phyloP scores from a whole-genome alignment of 148 eudicot genomes.

The Fagopyrum homotropicum region DNA sequence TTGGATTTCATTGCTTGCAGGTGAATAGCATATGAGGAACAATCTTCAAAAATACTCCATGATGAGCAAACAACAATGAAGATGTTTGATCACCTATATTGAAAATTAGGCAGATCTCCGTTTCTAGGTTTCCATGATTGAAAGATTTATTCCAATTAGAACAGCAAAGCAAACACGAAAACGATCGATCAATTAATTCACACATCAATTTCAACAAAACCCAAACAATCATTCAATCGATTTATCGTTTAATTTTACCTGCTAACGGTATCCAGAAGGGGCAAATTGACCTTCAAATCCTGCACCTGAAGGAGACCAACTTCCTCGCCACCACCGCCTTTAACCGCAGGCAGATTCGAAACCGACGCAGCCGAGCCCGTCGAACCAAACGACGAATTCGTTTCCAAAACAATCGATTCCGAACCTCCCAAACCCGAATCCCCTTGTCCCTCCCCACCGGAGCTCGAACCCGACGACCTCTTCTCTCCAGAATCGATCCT shows the following conservation, averaged over 20 bases:
- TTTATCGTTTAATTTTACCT: constrained; percentile 34
- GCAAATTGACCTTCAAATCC: constrained; percentile 36
- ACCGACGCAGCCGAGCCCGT: constrained; percentile 52
- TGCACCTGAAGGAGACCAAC: constrained; percentile 31
- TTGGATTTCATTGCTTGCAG: not conserved
- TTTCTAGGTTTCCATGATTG: not conserved
- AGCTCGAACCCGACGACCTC: constrained; percentile 26
- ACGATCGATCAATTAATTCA: not conserved
- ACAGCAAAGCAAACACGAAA: not conserved
- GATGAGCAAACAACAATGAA: not conserved
- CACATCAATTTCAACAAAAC: not conserved
- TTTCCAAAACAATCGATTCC: constrained; percentile 60
- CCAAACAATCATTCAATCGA: not conserved
- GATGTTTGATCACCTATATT: not conserved
- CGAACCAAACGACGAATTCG: constrained; percentile 44
- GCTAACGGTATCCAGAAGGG: constrained; percentile 43
- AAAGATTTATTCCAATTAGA: not conserved
- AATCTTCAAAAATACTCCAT: not conserved
- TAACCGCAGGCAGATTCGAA: constrained; percentile 47
- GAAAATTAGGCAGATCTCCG: not conserved
- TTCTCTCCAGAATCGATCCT: constrained; percentile 36
- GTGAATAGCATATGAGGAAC: not conserved
- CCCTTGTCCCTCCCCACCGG: constrained; percentile 18
- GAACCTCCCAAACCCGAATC: constrained; percentile 18
- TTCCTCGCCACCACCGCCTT: constrained; percentile 34